phyloP scores from a whole-genome alignment of 164 flowering plant species.

The Umbilicus rupestris region DNA sequence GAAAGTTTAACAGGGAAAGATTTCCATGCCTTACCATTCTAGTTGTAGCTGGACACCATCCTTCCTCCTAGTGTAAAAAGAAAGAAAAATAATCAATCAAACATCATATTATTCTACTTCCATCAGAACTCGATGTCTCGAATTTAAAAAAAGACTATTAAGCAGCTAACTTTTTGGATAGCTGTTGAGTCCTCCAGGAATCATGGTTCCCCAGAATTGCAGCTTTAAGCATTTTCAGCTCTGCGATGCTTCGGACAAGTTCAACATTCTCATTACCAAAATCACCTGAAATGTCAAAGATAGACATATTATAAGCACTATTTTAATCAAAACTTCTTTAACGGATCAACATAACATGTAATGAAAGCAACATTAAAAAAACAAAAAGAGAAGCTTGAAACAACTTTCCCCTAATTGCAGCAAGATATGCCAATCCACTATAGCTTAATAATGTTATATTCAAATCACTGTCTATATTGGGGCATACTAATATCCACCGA shows the following conservation, averaged over 20 bases:
- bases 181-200: constrained; percentile 56
- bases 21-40: constrained; percentile 45
- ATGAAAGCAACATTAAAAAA: neutral
- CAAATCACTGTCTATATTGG: too few relatives aligned
- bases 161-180: constrained; percentile 42
- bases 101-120: neutral
- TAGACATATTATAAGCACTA: too few relatives aligned
- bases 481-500: too few relatives aligned
- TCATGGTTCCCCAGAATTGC: constrained; percentile 92
- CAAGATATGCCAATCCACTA: too few relatives aligned
- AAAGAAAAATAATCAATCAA: neutral
- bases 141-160: neutral
- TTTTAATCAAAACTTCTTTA: neutral
- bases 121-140: too few relatives aligned
- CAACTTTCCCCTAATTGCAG: too few relatives aligned
- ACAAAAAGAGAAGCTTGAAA: neutral
- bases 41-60: constrained; percentile 81
- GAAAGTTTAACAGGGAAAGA: neutral
- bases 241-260: constrained; percentile 62
- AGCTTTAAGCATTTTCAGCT: constrained; percentile 60
- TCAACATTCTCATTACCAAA: constrained; percentile 88
- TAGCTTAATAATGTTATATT: too few relatives aligned
- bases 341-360: neutral
- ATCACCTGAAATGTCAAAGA: constrained; percentile 49
- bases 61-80: constrained; percentile 40